Percentiles rank a stretch among this genome's conserved stretches.
These are phyloP conservation scores for Artemisia argyi DNA, from an alignment of 129 eudicot genomes.

Conservation along the genomic window DNA sequence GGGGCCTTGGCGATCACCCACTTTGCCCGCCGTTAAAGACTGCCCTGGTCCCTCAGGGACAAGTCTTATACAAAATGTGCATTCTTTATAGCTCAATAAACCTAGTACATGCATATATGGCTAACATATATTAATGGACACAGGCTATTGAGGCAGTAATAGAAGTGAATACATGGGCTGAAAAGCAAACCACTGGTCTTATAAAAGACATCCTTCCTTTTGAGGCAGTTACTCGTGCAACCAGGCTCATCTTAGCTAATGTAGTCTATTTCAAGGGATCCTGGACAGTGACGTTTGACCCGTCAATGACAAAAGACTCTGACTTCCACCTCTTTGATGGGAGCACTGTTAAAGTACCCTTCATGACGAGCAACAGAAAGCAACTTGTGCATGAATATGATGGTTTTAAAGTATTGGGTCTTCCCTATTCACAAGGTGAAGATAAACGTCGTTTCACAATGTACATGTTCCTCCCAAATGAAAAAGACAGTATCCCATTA, in stretches of 20 bases:
- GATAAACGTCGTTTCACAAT: not conserved
- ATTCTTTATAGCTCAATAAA: too few species aligned
- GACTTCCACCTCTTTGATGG: conserved; percentile 57
- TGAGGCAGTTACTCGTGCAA: conserved; percentile 43
- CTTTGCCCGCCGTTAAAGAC: not conserved
- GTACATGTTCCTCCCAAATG: not conserved
- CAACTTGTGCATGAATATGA: not conserved
- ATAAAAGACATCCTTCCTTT: conserved; percentile 58
- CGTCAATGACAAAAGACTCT: conserved; percentile 46
- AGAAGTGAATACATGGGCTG: conserved; percentile 59
- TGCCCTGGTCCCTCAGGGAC: too few species aligned
- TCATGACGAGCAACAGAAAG: not conserved
- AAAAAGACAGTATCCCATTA: not conserved
- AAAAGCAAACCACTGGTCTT: not conserved
- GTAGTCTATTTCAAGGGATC: conserved; percentile 67
- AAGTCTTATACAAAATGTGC: too few species aligned
- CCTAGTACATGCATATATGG: not conserved
- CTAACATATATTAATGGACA: not conserved
- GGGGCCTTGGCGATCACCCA: too few species aligned
- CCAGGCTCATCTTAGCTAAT: conserved; percentile 24
- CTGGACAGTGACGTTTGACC: conserved; percentile 58
- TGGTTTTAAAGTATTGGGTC: not conserved
- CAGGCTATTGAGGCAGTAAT: conserved; percentile 49
- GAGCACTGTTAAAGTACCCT: not conserved
- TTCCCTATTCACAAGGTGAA: not conserved